phyloP scores from a whole-genome alignment of 2,329 filamentous ascomycete species.

The Helotiales sp. region DNA sequence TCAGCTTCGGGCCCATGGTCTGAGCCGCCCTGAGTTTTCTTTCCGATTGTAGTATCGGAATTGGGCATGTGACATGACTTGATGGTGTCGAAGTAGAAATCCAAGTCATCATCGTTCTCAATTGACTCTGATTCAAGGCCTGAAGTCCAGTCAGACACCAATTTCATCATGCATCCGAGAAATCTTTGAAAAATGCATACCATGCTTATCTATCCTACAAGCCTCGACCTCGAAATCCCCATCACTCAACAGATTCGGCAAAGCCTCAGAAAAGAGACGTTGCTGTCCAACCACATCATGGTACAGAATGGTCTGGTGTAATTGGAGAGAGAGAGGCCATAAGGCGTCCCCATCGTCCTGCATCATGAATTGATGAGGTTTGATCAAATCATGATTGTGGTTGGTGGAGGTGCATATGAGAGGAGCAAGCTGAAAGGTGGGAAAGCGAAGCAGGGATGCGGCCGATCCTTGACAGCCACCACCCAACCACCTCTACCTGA shows the following conservation, averaged over 20 bases:
- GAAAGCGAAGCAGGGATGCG: not conserved
- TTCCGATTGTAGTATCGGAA: not conserved
- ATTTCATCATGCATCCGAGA: not conserved
- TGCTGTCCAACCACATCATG: not conserved
- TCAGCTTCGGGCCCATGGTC: not conserved
- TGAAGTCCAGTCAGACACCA: not conserved
- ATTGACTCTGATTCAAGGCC: not conserved
- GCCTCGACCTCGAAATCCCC: not conserved
- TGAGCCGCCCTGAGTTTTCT: not conserved
- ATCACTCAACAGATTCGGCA: not conserved
- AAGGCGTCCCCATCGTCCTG: not conserved
- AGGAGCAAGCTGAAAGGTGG: not conserved
- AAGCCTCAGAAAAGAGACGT: not conserved
- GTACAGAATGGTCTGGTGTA: not conserved
- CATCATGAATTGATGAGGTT: not conserved
- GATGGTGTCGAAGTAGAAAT: not conserved
- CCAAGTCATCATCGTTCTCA: not conserved
- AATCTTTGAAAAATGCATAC: not conserved
- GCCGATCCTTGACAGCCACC: not conserved
- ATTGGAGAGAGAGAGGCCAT: not conserved
- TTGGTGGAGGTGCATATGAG: not conserved
- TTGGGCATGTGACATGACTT: not conserved
- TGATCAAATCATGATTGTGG: not conserved
- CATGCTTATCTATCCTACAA: constrained; percentile 1
- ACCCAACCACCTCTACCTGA: too few relatives aligned